These are phyloP conservation scores for Candida odintsovae DNA, from an alignment of 805 yeast species.

Conservation along the genomic window DNA sequence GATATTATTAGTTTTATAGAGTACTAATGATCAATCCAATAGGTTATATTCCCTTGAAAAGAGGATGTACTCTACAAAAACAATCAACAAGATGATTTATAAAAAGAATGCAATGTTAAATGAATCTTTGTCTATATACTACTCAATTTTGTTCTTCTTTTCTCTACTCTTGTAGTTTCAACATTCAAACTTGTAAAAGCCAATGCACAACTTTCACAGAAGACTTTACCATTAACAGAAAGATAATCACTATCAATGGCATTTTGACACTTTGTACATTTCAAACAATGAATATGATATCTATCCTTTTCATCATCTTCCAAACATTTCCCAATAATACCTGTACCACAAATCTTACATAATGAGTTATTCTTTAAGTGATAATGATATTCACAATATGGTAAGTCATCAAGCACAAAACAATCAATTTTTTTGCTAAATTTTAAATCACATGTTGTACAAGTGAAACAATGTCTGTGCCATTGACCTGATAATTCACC, in stretches of 20 bases:
- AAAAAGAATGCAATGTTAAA: not conserved
- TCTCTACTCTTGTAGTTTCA: constrained; percentile 14
- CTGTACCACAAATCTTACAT: constrained; percentile 63
- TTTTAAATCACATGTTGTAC: constrained; percentile 53
- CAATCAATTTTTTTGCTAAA: constrained; percentile 60
- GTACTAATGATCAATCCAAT: too few species aligned
- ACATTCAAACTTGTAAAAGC: constrained; percentile 4
- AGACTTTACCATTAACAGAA: constrained; percentile 40
- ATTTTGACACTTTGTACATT: constrained; percentile 55
- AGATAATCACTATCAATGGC: constrained; percentile 51
- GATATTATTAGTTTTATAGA: too few species aligned
- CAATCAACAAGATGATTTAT: too few species aligned
- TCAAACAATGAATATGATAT: constrained; percentile 72
- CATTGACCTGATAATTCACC: constrained; percentile 85
- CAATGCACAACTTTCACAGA: constrained; percentile 40
- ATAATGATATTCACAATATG: constrained; percentile 75
- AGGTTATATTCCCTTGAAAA: too few species aligned
- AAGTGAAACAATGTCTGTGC: constrained; percentile 84
- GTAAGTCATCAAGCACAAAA: constrained; percentile 72
- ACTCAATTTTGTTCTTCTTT: constrained; percentile 23
- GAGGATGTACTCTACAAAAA: too few species aligned
- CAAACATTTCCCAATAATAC: constrained; percentile 88
- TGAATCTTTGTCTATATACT: constrained; percentile 10
- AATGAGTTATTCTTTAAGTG: constrained; percentile 71
- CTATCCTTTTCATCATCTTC: constrained; percentile 67